These are phyloP conservation scores for Nitzschia sp. DNA, from an alignment of 108 stramenopile species.

Conservation along the genomic window DNA sequence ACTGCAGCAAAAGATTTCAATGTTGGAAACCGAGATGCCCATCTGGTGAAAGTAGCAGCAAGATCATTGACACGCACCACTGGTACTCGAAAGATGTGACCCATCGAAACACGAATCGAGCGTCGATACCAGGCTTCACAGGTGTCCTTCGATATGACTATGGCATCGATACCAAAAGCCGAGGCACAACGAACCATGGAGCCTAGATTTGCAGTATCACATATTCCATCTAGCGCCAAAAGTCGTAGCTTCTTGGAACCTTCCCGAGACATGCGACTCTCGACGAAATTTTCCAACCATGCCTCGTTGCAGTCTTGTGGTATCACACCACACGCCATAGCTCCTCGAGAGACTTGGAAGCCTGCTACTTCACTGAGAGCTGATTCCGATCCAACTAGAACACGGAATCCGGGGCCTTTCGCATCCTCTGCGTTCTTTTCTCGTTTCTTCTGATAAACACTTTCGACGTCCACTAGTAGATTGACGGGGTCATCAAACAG, in stretches of 20 bases:
- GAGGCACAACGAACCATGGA: slow-evolving; percentile 73
- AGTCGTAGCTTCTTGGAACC: slow-evolving; percentile 29
- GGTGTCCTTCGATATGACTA: slow-evolving; percentile 67
- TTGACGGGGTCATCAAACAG: slow-evolving; percentile 48
- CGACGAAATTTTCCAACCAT: slow-evolving; percentile 53
- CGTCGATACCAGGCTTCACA: slow-evolving; percentile 82
- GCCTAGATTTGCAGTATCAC: slow-evolving; percentile 78
- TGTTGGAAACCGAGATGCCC: slow-evolving; percentile 10
- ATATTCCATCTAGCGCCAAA: slow-evolving; percentile 74
- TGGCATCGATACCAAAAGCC: slow-evolving; percentile 68
- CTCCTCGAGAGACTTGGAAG: slow-evolving; percentile 64
- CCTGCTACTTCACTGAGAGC: slow-evolving; percentile 60
- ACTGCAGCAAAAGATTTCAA: slow-evolving; percentile 64
- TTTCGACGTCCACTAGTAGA: slow-evolving; percentile 24
- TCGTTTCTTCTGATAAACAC: background rate
- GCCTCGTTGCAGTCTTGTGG: slow-evolving; percentile 40
- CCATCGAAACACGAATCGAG: slow-evolving; percentile 75
- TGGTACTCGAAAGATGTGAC: slow-evolving; percentile 67
- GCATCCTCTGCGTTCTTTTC: background rate
- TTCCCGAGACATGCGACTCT: background rate
- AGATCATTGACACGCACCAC: slow-evolving; percentile 57
- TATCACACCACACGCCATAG: slow-evolving; percentile 70
- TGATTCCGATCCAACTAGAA: slow-evolving; percentile 56
- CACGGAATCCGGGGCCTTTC: slow-evolving; percentile 47
- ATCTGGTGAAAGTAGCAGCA: slow-evolving; percentile 18